A percentile compares a stretch with the other conserved stretches of the same genome.
Conservation (phyloP, 805 yeast genomes). For the Jamesozyma spencerorum region DNA sequence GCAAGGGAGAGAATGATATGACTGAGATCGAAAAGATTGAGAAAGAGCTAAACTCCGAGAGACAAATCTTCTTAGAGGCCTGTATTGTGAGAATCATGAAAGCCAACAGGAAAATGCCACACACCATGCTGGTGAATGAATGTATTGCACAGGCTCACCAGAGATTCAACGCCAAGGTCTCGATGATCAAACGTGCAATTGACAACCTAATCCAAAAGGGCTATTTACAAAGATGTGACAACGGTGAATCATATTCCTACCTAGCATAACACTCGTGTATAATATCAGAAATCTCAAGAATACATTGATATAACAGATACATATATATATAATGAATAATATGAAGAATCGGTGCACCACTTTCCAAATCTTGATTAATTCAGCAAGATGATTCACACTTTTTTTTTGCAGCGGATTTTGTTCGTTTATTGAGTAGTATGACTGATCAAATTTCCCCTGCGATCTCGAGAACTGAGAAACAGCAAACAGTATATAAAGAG, state of each 20-base stretch:
- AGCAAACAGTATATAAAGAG: neutral
- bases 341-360: too few species aligned
- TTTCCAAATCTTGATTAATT: too few species aligned
- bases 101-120: conserved; percentile 72
- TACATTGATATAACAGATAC: too few species aligned
- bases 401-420: too few species aligned
- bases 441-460: too few species aligned
- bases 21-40: conserved; percentile 49
- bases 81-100: conserved; percentile 96
- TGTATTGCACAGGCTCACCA: conserved; percentile 73
- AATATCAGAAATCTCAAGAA: too few species aligned
- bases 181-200: conserved; percentile 80
- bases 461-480: too few species aligned
- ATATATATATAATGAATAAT: too few species aligned
- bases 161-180: conserved; percentile 76
- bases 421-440: too few species aligned
- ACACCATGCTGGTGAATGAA: conserved; percentile 74
- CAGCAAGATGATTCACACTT: too few species aligned
- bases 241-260: conserved; percentile 67
- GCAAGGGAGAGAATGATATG: conserved; percentile 47
- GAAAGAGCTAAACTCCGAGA: conserved; percentile 76
- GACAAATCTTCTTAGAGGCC: conserved; percentile 80
- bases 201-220: conserved; percentile 80
- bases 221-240: conserved; percentile 68
- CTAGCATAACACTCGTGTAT: conserved; percentile 42